Evolutionary conservation across 805 yeast genomes (phyloP).

Genomic region (Wilhelminamyces savonicus): DNA sequence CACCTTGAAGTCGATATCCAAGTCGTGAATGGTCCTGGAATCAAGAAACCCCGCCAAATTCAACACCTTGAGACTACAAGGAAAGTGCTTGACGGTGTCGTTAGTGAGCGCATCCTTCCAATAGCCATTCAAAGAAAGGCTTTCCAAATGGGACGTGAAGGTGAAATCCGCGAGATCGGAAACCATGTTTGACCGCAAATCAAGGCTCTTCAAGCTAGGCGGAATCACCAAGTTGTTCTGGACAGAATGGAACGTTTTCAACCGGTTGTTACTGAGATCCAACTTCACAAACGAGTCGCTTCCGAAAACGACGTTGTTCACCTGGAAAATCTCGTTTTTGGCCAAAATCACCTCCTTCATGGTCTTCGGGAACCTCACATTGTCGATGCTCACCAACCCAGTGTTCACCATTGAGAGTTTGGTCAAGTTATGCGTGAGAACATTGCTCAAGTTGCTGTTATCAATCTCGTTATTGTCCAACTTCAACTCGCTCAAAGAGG

Average conservation of each 20-base stretch:
- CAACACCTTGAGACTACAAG: no score
- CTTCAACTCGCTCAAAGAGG: slow-evolving; percentile 6
- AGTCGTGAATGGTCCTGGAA: no score
- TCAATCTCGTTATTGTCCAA: slow-evolving; percentile 17
- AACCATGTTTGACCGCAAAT: no score
- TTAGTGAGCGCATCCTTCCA: no score
- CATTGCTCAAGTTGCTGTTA: slow-evolving; percentile 10
- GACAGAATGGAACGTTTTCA: background rate
- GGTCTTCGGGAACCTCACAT: slow-evolving; percentile 10
- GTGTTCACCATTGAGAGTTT: slow-evolving; percentile 12
- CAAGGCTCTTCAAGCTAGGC: no score
- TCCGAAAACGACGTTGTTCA: slow-evolving; percentile 10
- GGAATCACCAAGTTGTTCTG: no score
- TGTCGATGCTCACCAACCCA: slow-evolving; percentile 11
- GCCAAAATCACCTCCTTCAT: slow-evolving; percentile 9
- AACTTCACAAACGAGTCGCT: slow-evolving; percentile 1
- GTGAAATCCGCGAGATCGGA: no score
- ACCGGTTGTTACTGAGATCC: slow-evolving; percentile 1
- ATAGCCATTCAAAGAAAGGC: no score
- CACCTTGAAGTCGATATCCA: no score
- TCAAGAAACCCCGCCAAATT: no score
- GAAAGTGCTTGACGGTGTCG: no score
- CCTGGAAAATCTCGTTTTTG: slow-evolving; percentile 9
- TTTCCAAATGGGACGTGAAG: no score
- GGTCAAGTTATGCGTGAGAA: slow-evolving; percentile 10